Evolutionary conservation across 1,284 basidiomycete genomes (phyloP).

Genomic region (Sporisorium sorghi): DNA sequence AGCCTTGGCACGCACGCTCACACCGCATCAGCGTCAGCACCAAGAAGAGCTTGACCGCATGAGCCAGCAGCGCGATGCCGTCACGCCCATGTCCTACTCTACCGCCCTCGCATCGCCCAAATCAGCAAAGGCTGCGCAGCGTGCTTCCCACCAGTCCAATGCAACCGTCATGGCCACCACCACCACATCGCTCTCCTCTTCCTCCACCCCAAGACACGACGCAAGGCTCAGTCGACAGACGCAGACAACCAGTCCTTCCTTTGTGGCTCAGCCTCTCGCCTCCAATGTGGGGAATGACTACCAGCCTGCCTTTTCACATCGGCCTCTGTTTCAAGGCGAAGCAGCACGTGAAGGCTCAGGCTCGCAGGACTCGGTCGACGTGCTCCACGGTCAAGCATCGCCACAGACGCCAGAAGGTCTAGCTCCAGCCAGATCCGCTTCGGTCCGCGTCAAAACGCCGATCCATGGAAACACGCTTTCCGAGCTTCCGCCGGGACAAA

Average conservation of each 20-base stretch:
- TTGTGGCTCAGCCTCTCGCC: constrained; percentile 12
- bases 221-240: constrained; percentile 26
- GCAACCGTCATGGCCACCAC: constrained; percentile 18
- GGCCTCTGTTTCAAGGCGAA: constrained; percentile 17
- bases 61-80: constrained; percentile 21
- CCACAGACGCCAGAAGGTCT: neutral
- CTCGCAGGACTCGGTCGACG: constrained; percentile 25
- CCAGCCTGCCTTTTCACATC: neutral
- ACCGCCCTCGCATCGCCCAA: constrained; percentile 9
- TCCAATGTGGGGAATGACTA: constrained; percentile 1
- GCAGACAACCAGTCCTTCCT: constrained; percentile 8
- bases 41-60: constrained; percentile 29
- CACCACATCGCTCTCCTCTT: constrained; percentile 10
- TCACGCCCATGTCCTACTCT: constrained; percentile 4
- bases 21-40: constrained; percentile 16
- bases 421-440: constrained; percentile 20
- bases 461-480: constrained; percentile 30
- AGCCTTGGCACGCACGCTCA: constrained; percentile 14
- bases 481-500: constrained; percentile 26
- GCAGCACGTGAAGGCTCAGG: constrained; percentile 1
- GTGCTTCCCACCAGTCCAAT: constrained; percentile 30
- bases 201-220: constrained; percentile 23
- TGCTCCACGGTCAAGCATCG: constrained; percentile 8
- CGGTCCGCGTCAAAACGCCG: constrained; percentile 35
- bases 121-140: constrained; percentile 7